phyloP scores from a whole-genome alignment of 495 filamentous ascomycete genomes.

The Daldinia loculata region DNA sequence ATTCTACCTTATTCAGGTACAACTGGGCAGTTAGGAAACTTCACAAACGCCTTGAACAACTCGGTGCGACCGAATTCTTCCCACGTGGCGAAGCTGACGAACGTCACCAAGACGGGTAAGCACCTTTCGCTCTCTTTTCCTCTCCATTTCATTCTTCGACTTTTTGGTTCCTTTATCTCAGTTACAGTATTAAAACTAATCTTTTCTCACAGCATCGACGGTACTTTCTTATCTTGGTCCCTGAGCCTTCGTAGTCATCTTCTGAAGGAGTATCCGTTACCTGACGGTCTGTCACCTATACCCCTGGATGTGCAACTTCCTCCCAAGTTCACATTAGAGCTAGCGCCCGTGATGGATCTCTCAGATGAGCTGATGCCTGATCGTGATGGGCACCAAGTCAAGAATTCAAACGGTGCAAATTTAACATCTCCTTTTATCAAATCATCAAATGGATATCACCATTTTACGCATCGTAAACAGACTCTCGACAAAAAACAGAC shows the following conservation, averaged over 20 bases:
- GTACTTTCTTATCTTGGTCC: conserved; percentile 81
- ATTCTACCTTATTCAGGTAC: conserved; percentile 63
- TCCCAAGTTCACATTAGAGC: conserved; percentile 77
- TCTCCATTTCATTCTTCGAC: not conserved
- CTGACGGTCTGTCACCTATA: conserved; percentile 70
- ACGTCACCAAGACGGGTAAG: conserved; percentile 89
- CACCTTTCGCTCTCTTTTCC: conserved; percentile 13
- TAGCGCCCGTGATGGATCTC: conserved; percentile 44
- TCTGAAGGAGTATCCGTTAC: conserved; percentile 73
- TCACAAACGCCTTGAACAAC: conserved; percentile 81
- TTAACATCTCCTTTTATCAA: not conserved
- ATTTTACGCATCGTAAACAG: conserved; percentile 2
- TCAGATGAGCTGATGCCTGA: conserved; percentile 30
- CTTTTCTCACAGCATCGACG: conserved; percentile 64
- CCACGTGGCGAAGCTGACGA: conserved; percentile 88
- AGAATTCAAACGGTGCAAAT: not conserved
- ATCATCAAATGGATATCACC: conserved; percentile 3
- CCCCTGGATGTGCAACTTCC: conserved; percentile 78
- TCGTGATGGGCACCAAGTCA: conserved; percentile 3
- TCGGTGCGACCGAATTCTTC: conserved; percentile 82
- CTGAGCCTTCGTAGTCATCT: conserved; percentile 69
- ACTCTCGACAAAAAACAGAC: conserved; percentile 29
- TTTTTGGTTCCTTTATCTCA: not conserved
- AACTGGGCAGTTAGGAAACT: conserved; percentile 93
- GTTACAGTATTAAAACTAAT: not conserved